Base-by-base conservation (phyloP, 208 protist species). In the Acanthamoeba healyi region DNA sequence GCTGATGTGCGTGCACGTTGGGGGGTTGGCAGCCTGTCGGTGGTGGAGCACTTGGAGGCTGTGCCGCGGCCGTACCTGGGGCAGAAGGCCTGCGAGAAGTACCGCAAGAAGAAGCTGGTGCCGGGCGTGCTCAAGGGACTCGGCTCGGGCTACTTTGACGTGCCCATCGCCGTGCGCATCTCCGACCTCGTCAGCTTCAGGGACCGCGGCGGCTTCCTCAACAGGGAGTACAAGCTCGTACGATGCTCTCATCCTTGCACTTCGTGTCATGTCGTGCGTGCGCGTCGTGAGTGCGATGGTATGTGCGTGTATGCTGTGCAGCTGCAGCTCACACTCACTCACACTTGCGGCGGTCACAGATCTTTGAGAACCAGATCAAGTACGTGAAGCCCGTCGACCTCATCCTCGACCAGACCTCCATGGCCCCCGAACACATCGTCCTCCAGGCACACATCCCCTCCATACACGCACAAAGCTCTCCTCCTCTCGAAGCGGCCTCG, bases 131-230 rank as follows among this genome's bases (percentile, higher is more conserved):
- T 86, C 14, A 86, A 86, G 77, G 77, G 77, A 0, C 77, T 86
- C 44, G 46, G 77, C 14, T 0, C 24, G 44, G 77, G 77, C 77
- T 86, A 86, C 77, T 86, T 86, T 40, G 77, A 86, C 46, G 38
- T 86, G 9, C 77, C 77, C 77, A 86, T 86, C 44, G 77, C 77
- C 77, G 44, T 86, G 44, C 77, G 77, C n/a, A 86, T 86, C 77
- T n/a, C 44, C 32, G 77, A 86, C 77, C 77, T 86, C 44, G 46
- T 58, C 77, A 86, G 77, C 34, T 38, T 86, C n/a, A 54, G 77
- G 42, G 77, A 54, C 26, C 77, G 77, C 42, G 77, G 77, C 40
- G 77, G 77, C 32, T 86, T 86, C 46, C 77, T 86, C 44, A 61
- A 58, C 26, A n/a, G 77, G 22, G 77, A 86, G 24, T 86, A 86